Evolutionary conservation across 1,284 basidiomycete genomes (phyloP), one percentile per base, ranked within the genome.

Genomic region (Trichosporon sp.): DNA sequence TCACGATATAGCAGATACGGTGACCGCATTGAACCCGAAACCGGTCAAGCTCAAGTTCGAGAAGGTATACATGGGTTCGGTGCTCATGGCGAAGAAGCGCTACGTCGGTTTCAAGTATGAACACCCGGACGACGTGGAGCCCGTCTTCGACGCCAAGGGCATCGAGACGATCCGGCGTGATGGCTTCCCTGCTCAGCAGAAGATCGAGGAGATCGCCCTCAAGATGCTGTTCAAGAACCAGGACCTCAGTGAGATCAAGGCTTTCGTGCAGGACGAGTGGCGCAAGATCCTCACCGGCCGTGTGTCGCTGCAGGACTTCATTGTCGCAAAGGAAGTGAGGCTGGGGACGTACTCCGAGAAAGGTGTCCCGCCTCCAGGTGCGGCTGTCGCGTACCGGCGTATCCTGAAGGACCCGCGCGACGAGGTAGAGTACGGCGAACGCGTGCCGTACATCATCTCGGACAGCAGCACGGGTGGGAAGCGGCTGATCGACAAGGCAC

Each of bases 41-140:
- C 97, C 96, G 0, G 87, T 99, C 73, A 97, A 95, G 82, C 88
- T 99, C 70, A 98, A 98, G 81, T 98, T 99, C 74, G 97, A 99
- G 80, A 99, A 99, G 87, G 92, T 98, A 3, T 99, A 98, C 81
- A 87, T 95, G 65, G 95, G 94, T 1, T 95, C 92, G 71, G 89
- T 98, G 0, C 86, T 99, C 25, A 88, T 98, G 85, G 93, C 95
- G 0, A 99, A 99, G 86, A 98, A 98, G 80, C 88, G 95, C 71
- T 98, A 98, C 76, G 95, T 97, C 9, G 96, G 96, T 1, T 95
- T 92, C 85, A 97, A 95, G 81, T 98, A 91, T 75, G 97, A 99
- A 81, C 87, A 85, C 66, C 87, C 90, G 0, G 90, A 93, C 72
- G 92, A 97, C 18, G 80, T 73, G 1, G 89, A 91, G 65, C 92